phyloP scores from a whole-genome alignment of 2,329 filamentous ascomycete genomes.

The Lachnellula arida region DNA sequence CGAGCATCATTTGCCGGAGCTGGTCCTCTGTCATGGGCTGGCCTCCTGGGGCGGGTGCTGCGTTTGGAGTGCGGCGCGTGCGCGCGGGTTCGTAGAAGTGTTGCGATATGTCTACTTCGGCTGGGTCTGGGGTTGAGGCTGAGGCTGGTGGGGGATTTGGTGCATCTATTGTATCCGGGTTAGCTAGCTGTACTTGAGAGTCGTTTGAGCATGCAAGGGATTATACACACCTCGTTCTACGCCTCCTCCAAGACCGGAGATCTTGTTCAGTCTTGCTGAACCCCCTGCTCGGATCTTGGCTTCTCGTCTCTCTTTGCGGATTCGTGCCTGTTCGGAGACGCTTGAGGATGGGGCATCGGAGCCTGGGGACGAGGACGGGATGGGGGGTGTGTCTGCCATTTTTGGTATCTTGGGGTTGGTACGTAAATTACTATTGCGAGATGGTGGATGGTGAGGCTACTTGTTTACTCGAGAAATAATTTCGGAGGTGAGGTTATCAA shows the following conservation, averaged over 20 bases:
- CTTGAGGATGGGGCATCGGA: slow-evolving; percentile 31
- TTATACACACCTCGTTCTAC: slow-evolving; percentile 39
- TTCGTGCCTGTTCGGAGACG: slow-evolving; percentile 61
- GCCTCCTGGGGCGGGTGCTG: slow-evolving; percentile 3
- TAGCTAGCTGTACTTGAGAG: background rate
- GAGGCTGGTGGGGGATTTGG: slow-evolving; percentile 34
- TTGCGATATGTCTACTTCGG: slow-evolving; percentile 71
- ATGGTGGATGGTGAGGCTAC: background rate
- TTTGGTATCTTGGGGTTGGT: background rate
- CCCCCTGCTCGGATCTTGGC: slow-evolving; percentile 73
- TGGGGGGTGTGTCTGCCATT: slow-evolving; percentile 28
- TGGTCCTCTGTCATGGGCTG: slow-evolving; percentile 50
- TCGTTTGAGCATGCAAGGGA: background rate
- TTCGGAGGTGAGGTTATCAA: background rate
- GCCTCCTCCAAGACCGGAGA: slow-evolving; percentile 64
- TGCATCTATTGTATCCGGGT: slow-evolving; percentile 26
- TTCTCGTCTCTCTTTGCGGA: slow-evolving; percentile 74
- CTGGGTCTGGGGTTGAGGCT: slow-evolving; percentile 52
- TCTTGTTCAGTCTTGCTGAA: slow-evolving; percentile 65
- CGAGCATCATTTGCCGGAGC: slow-evolving; percentile 61
- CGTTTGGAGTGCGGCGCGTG: slow-evolving; percentile 34
- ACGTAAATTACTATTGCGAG: background rate
- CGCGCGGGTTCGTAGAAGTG: slow-evolving; percentile 60
- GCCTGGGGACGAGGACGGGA: slow-evolving; percentile 14
- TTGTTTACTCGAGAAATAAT: background rate